Evolutionary conservation across 2,329 filamentous ascomycete species (phyloP), one percentile per base, ranked within the genome.

Genomic region (Colletotrichum noveboracense): DNA sequence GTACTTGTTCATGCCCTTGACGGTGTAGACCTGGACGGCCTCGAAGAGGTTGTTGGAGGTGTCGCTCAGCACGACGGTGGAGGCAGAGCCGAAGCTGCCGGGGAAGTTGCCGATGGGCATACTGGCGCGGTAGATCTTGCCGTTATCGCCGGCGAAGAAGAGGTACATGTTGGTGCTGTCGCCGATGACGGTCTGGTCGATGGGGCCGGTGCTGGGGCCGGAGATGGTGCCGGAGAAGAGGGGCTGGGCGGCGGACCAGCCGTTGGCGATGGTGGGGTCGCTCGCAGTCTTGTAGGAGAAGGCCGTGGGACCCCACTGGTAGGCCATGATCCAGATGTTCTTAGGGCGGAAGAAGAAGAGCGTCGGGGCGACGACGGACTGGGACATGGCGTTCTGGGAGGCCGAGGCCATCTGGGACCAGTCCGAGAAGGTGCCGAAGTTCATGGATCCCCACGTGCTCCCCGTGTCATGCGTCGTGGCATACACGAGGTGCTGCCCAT

Each of bases 141-240:
- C 92, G 77, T 94, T 93, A 83, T 94, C 92, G 9, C 91, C 92
- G 0, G 88, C 87, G 78, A 93, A 94, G 88, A 94, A 94, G 6
- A 94, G 85, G 78, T 93, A 93, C 90, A 93, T 93, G 83, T 89
- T 89, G 8, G 80, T 82, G 80, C 83, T 83, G 81, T 94, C 92
- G 55, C 90, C 91, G 77, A 94, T 93, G 71, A 93, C 77, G 0
- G 91, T 90, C 83, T 93, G 91, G 81, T 94, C 92, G 76, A 94
- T 93, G 13, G 85, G 80, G 1, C 90, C 91, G 0, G 89, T 92
- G 82, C 82, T 80, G 10, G 88, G 89, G 71, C 80, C 86, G 0
- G 85, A 80, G 78, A 93, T 90, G 24, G 80, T 86, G 14, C 91
- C 91, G 0, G 87, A 83, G 84, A 91, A 93, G 62, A 93, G 88